Evolutionary conservation across 495 filamentous ascomycete species (phyloP).

Genomic region (Aspergillus bertholletiae): DNA sequence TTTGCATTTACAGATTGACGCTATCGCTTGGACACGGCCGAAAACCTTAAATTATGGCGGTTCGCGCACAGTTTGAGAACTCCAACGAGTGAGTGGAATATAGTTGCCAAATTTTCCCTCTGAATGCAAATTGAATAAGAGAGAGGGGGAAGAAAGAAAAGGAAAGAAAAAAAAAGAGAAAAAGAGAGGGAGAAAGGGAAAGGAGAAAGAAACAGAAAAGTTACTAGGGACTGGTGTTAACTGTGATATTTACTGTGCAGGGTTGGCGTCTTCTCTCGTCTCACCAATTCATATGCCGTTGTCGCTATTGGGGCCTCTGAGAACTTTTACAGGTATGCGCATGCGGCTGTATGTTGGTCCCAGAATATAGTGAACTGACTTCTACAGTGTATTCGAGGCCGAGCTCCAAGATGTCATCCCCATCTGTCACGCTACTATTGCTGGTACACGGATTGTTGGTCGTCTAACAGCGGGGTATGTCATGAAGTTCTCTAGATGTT

Average conservation of each 20-base stretch:
- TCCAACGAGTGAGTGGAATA: constrained; percentile 79
- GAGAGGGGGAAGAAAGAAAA: background rate
- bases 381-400: constrained; percentile 76
- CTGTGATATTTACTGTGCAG: constrained; percentile 37
- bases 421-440: constrained; percentile 96
- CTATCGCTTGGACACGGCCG: background rate
- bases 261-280: constrained; percentile 91
- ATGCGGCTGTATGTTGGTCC: background rate
- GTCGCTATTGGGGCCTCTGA: constrained; percentile 92
- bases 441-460: constrained; percentile 91
- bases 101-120: background rate
- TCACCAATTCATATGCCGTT: constrained; percentile 93
- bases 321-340: constrained; percentile 93
- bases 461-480: constrained; percentile 89
- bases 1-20: background rate
- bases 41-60: constrained; percentile 57
- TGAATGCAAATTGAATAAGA: background rate
- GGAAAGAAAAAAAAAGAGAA: background rate
- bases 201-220: background rate
- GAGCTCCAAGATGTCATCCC: constrained; percentile 97
- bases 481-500: too few relatives aligned
- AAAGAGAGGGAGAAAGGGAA: background rate
- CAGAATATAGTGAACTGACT: constrained; percentile 2
- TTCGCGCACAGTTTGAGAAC: constrained; percentile 92
- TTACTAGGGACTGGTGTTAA: background rate